phyloP scores from a whole-genome alignment of 163 green algal genomes.

The Prototheca stagnorum region DNA sequence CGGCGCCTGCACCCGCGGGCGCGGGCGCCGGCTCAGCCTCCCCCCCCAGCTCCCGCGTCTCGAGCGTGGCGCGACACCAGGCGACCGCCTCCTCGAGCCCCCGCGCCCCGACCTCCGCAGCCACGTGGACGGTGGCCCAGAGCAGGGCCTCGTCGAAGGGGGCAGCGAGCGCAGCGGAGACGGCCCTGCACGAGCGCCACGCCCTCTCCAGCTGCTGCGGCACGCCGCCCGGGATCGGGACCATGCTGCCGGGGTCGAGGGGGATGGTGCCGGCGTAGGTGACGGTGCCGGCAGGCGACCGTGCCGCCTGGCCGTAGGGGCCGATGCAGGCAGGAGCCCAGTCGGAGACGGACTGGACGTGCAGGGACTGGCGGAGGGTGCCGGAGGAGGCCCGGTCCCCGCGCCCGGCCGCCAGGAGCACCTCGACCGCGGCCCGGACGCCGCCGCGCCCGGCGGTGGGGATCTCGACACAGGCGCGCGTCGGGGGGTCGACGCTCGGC shows the following conservation, averaged over 20 bases:
- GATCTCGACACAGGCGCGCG: too few species aligned
- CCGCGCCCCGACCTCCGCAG: too few species aligned
- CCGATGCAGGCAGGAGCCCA: constrained; percentile 94
- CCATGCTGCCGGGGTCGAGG: constrained; percentile 61
- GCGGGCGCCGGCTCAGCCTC: too few species aligned
- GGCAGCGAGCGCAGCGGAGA: constrained; percentile 38
- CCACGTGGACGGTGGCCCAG: not conserved
- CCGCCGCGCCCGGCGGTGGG: constrained; percentile 51
- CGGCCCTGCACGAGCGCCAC: constrained; percentile 25
- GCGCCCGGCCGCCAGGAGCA: not conserved
- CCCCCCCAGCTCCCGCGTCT: too few species aligned
- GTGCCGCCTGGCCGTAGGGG: constrained; percentile 83
- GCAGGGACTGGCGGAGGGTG: constrained; percentile 43
- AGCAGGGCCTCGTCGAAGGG: not conserved
- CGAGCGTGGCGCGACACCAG: too few species aligned
- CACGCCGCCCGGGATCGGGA: constrained; percentile 19
- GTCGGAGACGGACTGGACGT: constrained; percentile 85
- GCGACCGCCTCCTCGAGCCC: too few species aligned
- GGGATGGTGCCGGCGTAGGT: constrained; percentile 58
- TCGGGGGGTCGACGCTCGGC: constrained; percentile 52
- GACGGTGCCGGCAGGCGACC: too few species aligned
- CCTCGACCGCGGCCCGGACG: constrained; percentile 9
- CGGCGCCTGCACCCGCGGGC: too few species aligned
- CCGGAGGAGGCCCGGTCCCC: not conserved
- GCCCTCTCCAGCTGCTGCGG: constrained; percentile 3